Evolutionary conservation across 2,329 filamentous ascomycete species (phyloP).

Genomic region (Talaromyces pinophilus): DNA sequence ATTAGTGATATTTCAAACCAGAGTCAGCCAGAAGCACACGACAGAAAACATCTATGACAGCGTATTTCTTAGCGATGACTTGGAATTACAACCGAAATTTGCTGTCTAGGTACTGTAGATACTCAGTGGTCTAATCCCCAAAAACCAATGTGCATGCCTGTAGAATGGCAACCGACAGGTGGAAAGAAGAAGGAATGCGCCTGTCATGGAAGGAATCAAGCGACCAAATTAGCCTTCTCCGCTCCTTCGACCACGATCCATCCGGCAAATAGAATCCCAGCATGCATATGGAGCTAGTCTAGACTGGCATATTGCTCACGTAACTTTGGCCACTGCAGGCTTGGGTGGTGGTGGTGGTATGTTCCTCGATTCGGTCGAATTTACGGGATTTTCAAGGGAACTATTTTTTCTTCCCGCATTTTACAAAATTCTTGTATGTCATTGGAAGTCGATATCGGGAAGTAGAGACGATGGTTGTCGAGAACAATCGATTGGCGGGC

Average conservation of each 20-base stretch:
- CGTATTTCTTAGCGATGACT: background rate
- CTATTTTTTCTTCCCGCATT: background rate
- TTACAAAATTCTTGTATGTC: background rate
- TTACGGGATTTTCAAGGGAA: background rate
- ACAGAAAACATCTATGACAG: background rate
- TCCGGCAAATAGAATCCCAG: background rate
- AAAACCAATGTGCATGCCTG: background rate
- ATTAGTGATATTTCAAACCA: background rate
- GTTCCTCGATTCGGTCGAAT: slow-evolving; percentile 1
- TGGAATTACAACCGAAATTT: background rate
- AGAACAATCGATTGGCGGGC: background rate
- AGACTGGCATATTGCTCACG: slow-evolving; percentile 5
- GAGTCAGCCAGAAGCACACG: slow-evolving; percentile 6
- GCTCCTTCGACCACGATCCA: slow-evolving; percentile 1
- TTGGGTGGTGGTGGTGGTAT: background rate
- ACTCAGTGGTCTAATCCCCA: background rate
- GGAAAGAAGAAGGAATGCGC: slow-evolving; percentile 5
- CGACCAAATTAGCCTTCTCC: slow-evolving; percentile 8
- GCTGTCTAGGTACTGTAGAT: background rate
- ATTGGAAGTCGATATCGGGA: background rate
- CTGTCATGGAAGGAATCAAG: slow-evolving; percentile 6
- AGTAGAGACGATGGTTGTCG: background rate
- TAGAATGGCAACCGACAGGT: background rate
- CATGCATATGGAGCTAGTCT: background rate
- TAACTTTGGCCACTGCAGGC: slow-evolving; percentile 15